A percentile compares a stretch with the other conserved stretches of the same genome.
phyloP scores from a whole-genome alignment of 441 rosid species.

The Mallotus repandus region DNA sequence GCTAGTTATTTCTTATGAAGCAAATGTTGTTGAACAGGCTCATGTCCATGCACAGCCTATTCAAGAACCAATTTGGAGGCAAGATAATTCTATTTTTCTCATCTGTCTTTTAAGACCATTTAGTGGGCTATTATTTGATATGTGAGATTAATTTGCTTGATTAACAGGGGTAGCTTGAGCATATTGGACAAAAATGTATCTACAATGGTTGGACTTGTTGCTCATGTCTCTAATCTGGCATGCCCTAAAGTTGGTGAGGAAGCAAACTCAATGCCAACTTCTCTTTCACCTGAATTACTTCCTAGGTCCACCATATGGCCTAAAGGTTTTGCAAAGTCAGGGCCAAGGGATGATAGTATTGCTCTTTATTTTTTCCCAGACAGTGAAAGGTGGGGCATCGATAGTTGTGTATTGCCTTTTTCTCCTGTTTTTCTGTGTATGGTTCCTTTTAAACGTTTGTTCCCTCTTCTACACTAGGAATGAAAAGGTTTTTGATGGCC shows the following conservation, averaged over 20 bases:
- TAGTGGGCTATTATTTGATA: slow-evolving; percentile 1
- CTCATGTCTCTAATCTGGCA: slow-evolving; percentile 70
- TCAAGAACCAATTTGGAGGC: slow-evolving; percentile 65
- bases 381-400: slow-evolving; percentile 37
- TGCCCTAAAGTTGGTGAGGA: slow-evolving; percentile 47
- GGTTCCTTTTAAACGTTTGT: slow-evolving; percentile 7
- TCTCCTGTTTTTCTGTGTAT: slow-evolving; percentile 2
- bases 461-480: slow-evolving; percentile 34
- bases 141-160: slow-evolving; percentile 6
- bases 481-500: slow-evolving; percentile 38
- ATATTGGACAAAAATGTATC: slow-evolving; percentile 21
- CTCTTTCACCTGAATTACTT: slow-evolving; percentile 49
- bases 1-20: slow-evolving; percentile 2
- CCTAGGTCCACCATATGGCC: slow-evolving; percentile 63
- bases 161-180: slow-evolving; percentile 56
- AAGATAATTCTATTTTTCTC: slow-evolving; percentile 8
- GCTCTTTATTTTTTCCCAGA: slow-evolving; percentile 69
- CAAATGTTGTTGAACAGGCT: background rate
- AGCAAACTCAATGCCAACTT: slow-evolving; percentile 42
- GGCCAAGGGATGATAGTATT: slow-evolving; percentile 50
- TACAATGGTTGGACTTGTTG: slow-evolving; percentile 39
- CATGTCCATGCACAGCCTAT: slow-evolving; percentile 41
- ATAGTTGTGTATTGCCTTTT: background rate
- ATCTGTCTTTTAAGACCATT: slow-evolving; percentile 8
- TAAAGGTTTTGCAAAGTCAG: slow-evolving; percentile 40